Evolutionary conservation across 768 basidiomycete genomes (phyloP), one percentile per base, ranked within the genome.

Genomic region (Hebeloma cylindrosporum): DNA sequence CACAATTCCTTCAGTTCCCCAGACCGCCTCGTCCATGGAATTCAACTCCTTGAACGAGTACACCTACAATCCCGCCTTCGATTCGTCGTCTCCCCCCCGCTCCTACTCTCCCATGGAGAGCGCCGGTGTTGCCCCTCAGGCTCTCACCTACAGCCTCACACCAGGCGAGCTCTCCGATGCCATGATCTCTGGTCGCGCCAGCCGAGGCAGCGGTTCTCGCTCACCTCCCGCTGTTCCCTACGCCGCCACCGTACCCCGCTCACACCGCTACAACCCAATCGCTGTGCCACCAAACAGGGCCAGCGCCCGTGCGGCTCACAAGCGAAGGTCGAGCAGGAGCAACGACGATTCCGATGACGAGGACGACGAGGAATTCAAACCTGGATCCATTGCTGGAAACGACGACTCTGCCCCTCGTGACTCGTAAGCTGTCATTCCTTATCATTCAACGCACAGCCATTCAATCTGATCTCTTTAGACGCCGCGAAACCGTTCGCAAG

Each of bases 401-500:
- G 76, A 77, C 60, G 85, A 85, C 40, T 51, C 50, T 50, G 51
- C 54, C 30, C 59, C 60, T 43, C 58, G 56, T 61, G 67, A 68
- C 49, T 74, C 74, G 69, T 77, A 60, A 64, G 73, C 64, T 16
- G 30, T 7, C 20, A 25, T 26, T 43, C 13, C 20, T 36, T 53
- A 17, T 30, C 33, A 9, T 14, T 9, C 1, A 27, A 13, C 13
- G 1, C 29, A 41, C 36, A 13, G 25, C 23, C 13, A 49, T 33
- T 41, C 26, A 43, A 46, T 11, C 36, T 23, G 25, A 37, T 29
- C 6, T 33, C 21, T 53, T 30, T 54, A 77, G 78, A 34, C 88
- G 89, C 67, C 87, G 90, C 61, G 90, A 93, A 74, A 88, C 88
- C 44, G 88, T 93, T 58, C 88, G 90, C 63, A 82, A 83, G 62